phyloP scores from a whole-genome alignment of 345 rosid species.

The sweet orange (Citrus sinensis) region DVS_A1.0 CM039163.1:26264001-26264500 shows the following conservation, averaged over 20 bases:
- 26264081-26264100: not conserved
- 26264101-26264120: not conserved
- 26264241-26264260: not conserved
- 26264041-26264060: too few relatives aligned
- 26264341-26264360: too few relatives aligned
- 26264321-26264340: not conserved
- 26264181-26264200: too few relatives aligned
- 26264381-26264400: not conserved
- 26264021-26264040: too few relatives aligned
- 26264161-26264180: not conserved
- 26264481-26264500: not conserved
- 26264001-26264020: too few relatives aligned
- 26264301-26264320: not conserved
- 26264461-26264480: slow-evolving; percentile 10
- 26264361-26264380: not conserved
- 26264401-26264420: not conserved
- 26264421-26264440: not conserved
- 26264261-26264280: not conserved
- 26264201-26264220: too few relatives aligned
- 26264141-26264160: not conserved
- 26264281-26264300: not conserved
- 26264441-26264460: slow-evolving; percentile 1
- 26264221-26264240: too few relatives aligned
- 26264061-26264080: too few relatives aligned
- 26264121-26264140: not conserved